A percentile compares a stretch with the other conserved stretches of the same genome.
phyloP scores from a whole-genome alignment of 2,329 filamentous ascomycete species.

The Scedosporium boydii region DNA sequence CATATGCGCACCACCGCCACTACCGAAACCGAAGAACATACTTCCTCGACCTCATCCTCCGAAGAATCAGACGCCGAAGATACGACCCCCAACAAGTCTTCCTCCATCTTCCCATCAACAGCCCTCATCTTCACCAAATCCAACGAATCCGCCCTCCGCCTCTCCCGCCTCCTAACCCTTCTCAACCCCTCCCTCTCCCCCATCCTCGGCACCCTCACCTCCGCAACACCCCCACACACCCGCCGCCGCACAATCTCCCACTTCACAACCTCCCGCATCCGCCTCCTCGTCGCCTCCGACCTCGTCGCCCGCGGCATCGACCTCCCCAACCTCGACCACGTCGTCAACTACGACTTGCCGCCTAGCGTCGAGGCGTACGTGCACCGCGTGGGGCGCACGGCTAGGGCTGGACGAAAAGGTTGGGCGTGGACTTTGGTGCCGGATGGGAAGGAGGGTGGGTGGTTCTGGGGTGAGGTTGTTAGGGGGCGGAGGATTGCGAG shows the following conservation, averaged over 20 bases:
- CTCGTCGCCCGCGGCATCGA: slow-evolving; percentile 89
- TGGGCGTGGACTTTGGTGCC: slow-evolving; percentile 81
- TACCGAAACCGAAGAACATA: slow-evolving; percentile 11
- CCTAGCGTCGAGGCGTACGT: slow-evolving; percentile 74
- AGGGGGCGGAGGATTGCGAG: slow-evolving; percentile 40
- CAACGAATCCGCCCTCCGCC: slow-evolving; percentile 76
- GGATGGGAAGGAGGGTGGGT: slow-evolving; percentile 65
- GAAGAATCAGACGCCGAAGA: slow-evolving; percentile 17
- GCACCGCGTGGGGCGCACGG: slow-evolving; percentile 85
- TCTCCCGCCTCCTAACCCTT: slow-evolving; percentile 68
- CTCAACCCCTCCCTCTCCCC: slow-evolving; percentile 49
- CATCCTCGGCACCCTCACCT: slow-evolving; percentile 62
- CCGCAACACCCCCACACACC: slow-evolving; percentile 63
- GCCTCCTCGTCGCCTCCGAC: slow-evolving; percentile 81
- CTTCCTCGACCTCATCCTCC: slow-evolving; percentile 18
- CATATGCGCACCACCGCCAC: slow-evolving; percentile 26
- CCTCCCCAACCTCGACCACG: slow-evolving; percentile 66
- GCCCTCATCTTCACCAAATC: slow-evolving; percentile 84
- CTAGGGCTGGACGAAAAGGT: slow-evolving; percentile 66
- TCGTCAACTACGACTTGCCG: slow-evolving; percentile 91
- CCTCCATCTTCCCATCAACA: slow-evolving; percentile 23
- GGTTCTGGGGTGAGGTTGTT: slow-evolving; percentile 85
- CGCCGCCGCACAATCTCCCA: slow-evolving; percentile 57
- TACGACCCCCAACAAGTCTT: slow-evolving; percentile 11
- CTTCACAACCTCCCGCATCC: slow-evolving; percentile 60